Conservation (phyloP, 495 filamentous ascomycete genomes). For the Aspergillus olivimuriae region DNA sequence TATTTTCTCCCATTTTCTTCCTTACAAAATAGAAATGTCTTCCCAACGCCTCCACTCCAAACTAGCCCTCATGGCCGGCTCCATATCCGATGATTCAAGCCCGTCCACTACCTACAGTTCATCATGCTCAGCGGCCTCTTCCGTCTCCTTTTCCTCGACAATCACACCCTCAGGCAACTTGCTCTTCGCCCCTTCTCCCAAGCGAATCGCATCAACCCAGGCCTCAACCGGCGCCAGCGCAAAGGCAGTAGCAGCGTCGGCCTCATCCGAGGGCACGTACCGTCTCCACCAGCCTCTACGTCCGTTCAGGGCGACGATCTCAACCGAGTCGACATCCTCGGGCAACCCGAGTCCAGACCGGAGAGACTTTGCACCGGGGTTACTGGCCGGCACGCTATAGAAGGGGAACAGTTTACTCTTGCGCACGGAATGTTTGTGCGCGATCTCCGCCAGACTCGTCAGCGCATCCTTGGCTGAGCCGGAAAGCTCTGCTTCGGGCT, state of each 20-base stretch:
- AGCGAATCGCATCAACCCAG: slow-evolving; percentile 82
- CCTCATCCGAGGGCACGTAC: slow-evolving; percentile 48
- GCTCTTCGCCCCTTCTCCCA: slow-evolving; percentile 78
- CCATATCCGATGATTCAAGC: too few species aligned
- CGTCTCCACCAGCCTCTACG: slow-evolving; percentile 80
- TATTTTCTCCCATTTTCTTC: too few species aligned
- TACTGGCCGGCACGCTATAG: slow-evolving; percentile 63
- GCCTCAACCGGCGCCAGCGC: slow-evolving; percentile 57
- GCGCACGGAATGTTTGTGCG: slow-evolving; percentile 61
- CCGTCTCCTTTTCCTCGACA: slow-evolving; percentile 35
- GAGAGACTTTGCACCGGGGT: slow-evolving; percentile 49
- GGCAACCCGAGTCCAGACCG: slow-evolving; percentile 55
- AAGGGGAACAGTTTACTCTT: slow-evolving; percentile 73
- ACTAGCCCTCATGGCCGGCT: too few species aligned
- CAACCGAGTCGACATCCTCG: slow-evolving; percentile 34
- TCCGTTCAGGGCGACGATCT: slow-evolving; percentile 78
- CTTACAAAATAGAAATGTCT: too few species aligned
- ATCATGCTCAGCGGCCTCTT: slow-evolving; percentile 27
- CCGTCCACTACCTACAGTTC: slow-evolving; percentile 35
- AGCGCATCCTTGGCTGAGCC: slow-evolving; percentile 49
- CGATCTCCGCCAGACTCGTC: slow-evolving; percentile 62
- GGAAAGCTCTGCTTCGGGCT: slow-evolving; percentile 40
- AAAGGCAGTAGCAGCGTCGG: too few species aligned
- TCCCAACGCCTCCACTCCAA: too few species aligned
- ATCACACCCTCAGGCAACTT: slow-evolving; percentile 73